These are phyloP conservation scores for Phytophthora rubi DNA, from an alignment of 352 stramenopile species.

Conservation along the genomic window DNA sequence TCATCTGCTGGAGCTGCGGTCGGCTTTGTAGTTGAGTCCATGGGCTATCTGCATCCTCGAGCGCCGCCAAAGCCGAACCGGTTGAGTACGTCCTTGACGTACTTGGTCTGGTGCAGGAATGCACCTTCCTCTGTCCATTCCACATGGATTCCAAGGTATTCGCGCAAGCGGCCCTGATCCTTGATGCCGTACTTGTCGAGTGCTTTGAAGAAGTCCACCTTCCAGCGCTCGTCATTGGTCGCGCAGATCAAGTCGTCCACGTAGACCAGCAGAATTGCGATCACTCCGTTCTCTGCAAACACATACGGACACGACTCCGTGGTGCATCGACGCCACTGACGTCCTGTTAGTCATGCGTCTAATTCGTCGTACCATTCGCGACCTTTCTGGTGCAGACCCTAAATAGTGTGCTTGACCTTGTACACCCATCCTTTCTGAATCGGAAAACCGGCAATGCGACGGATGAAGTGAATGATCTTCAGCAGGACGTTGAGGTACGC, in stretches of 20 bases:
- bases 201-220: not conserved
- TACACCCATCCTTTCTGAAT: slow-evolving; percentile 10
- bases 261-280: not conserved
- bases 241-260: not conserved
- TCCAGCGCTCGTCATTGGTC: not conserved
- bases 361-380: slow-evolving; percentile 15
- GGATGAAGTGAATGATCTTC: not conserved
- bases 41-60: slow-evolving; percentile 2
- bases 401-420: slow-evolving; percentile 10
- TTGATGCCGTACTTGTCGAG: not conserved
- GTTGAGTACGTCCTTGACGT: not conserved
- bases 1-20: not conserved
- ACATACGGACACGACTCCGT: not conserved
- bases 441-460: slow-evolving; percentile 10
- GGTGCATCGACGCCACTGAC: too few species aligned
- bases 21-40: slow-evolving; percentile 11
- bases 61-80: slow-evolving; percentile 3
- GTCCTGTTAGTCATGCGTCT: not conserved
- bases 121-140: not conserved
- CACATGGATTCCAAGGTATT: not conserved
- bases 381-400: slow-evolving; percentile 7
- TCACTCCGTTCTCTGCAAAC: not conserved
- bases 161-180: not conserved
- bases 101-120: not conserved
- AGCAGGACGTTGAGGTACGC: slow-evolving; percentile 5